Conservation (phyloP, 2,329 filamentous ascomycete species). For the Ceratocystis colombiana region DNA sequence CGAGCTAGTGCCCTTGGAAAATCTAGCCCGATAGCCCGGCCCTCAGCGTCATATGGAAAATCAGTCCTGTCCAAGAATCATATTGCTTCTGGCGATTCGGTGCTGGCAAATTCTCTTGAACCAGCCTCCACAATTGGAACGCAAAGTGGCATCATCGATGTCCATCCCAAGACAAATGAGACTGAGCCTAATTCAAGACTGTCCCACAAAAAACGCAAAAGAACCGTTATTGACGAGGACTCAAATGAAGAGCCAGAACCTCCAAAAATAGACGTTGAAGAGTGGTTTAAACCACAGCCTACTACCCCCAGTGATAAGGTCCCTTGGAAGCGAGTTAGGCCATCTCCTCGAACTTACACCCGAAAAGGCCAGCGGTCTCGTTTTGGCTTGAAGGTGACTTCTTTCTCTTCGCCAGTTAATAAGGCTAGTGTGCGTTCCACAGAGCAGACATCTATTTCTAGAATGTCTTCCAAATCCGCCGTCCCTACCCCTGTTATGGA, state of each 20-base stretch:
- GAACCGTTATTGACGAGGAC: neutral
- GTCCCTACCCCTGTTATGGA: neutral
- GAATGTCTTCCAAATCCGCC: neutral
- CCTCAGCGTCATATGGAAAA: neutral
- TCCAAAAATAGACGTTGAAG: neutral
- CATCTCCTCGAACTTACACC: slow-evolving; percentile 18
- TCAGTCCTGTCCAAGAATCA: neutral
- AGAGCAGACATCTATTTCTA: neutral
- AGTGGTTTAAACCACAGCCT: slow-evolving; percentile 13
- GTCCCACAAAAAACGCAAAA: neutral
- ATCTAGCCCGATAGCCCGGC: neutral
- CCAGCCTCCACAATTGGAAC: neutral
- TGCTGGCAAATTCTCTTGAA: neutral
- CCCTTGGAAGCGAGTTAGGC: slow-evolving; percentile 1
- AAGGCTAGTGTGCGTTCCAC: slow-evolving; percentile 1
- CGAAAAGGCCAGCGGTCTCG: slow-evolving; percentile 9
- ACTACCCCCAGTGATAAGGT: neutral
- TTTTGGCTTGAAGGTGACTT: neutral
- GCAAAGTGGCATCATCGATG: neutral
- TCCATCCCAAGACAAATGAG: neutral
- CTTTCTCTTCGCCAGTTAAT: slow-evolving; percentile 19
- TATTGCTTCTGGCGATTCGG: neutral
- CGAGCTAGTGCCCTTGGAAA: neutral
- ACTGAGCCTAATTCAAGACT: neutral
- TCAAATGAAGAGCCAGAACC: slow-evolving; percentile 2